These are phyloP conservation scores for Lasiodiplodia citricola DNA, from an alignment of 2,329 filamentous ascomycete species.

Conservation along the genomic window DNA sequence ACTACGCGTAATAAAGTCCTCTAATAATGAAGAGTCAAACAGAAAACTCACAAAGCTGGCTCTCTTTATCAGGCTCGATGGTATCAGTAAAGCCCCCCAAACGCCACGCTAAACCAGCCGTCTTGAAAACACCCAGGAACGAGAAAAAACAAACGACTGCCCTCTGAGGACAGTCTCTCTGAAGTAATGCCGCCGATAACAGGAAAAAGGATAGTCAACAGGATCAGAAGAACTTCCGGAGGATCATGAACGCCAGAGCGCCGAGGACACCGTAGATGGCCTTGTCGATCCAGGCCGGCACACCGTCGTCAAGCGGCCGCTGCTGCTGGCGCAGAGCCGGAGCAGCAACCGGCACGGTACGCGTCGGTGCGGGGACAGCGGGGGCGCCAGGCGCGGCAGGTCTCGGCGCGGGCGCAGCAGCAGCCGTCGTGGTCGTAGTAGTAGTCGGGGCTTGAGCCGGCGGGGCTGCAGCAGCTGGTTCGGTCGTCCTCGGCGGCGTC, in stretches of 20 bases:
- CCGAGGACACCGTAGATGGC: conserved; percentile 76
- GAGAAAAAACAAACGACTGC: neutral
- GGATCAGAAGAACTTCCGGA: conserved; percentile 51
- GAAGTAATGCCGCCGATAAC: neutral
- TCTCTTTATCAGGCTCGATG: neutral
- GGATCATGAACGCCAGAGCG: conserved; percentile 71
- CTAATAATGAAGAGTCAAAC: neutral
- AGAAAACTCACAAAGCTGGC: neutral
- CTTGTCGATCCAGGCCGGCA: conserved; percentile 79
- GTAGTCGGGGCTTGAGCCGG: neutral
- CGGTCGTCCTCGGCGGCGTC: neutral
- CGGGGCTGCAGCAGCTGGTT: neutral
- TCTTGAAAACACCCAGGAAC: neutral
- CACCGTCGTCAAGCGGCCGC: conserved; percentile 48
- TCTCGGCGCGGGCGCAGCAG: neutral
- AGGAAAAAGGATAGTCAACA: neutral
- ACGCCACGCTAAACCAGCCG: conserved; percentile 15
- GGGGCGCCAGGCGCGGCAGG: conserved; percentile 23
- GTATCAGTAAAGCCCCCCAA: conserved; percentile 8
- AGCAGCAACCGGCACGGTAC: conserved; percentile 6
- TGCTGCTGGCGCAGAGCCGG: conserved; percentile 27
- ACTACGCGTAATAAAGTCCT: neutral
- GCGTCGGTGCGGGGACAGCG: conserved; percentile 28
- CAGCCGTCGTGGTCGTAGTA: neutral
- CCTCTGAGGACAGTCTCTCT: neutral